A percentile compares a stretch with the other conserved stretches of the same genome.
These are phyloP conservation scores for Pseudocercospora ulei DNA, from an alignment of 2,329 filamentous ascomycete genomes.

Conservation along the genomic window DNA sequence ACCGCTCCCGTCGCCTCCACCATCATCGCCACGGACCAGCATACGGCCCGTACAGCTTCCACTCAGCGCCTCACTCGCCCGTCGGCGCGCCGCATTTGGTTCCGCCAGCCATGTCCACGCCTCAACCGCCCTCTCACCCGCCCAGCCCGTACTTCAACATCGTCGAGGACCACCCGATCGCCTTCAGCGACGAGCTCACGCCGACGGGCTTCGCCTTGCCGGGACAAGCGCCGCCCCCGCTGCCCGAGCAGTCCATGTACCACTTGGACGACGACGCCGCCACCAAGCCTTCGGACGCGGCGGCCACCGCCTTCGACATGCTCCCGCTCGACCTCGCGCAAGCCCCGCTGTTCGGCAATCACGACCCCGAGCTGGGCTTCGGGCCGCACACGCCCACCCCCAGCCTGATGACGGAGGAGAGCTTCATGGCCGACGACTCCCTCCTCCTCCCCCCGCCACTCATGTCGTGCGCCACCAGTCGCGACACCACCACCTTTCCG, in stretches of 20 bases:
- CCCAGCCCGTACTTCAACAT: slow-evolving; percentile 15
- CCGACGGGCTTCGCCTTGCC: slow-evolving; percentile 3
- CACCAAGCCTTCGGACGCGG: slow-evolving; percentile 8
- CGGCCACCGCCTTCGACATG: slow-evolving; percentile 15
- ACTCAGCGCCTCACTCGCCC: slow-evolving; percentile 12
- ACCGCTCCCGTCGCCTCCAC: slow-evolving; percentile 11
- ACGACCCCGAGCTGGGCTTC: slow-evolving; percentile 19
- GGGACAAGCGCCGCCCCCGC: not conserved
- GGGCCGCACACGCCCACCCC: slow-evolving; percentile 27
- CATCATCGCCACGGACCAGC: slow-evolving; percentile 9
- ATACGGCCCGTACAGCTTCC: slow-evolving; percentile 16
- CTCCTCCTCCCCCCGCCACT: slow-evolving; percentile 1
- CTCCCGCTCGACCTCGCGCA: slow-evolving; percentile 15
- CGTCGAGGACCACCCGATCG: slow-evolving; percentile 6
- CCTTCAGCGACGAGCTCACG: not conserved
- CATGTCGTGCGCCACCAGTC: slow-evolving; percentile 16
- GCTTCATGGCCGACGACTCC: slow-evolving; percentile 27
- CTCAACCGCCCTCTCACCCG: slow-evolving; percentile 9
- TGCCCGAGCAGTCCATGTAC: slow-evolving; percentile 8
- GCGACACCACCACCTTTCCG: slow-evolving; percentile 20
- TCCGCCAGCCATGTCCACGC: slow-evolving; percentile 3
- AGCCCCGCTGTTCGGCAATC: slow-evolving; percentile 19
- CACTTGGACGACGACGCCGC: slow-evolving; percentile 9
- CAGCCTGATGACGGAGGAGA: slow-evolving; percentile 27
- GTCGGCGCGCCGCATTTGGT: slow-evolving; percentile 2